Evolutionary conservation across 805 yeast genomes (phyloP).

Genomic region (Candida namnaoensis): DNA sequence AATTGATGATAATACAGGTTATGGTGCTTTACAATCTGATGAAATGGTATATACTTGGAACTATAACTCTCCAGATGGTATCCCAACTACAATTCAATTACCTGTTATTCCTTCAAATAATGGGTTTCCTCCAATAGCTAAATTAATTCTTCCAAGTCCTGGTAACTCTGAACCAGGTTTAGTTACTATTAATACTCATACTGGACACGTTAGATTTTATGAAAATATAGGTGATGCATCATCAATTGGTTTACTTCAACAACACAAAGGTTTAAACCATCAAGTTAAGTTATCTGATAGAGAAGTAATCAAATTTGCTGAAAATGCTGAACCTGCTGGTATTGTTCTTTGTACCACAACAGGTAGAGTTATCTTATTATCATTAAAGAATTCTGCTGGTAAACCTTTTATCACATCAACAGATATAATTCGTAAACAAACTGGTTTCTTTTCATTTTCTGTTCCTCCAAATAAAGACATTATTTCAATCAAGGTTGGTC

Average conservation of each 20-base stretch:
- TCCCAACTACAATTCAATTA: constrained; percentile 50
- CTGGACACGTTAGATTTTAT: constrained; percentile 59
- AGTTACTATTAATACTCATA: constrained; percentile 47
- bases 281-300: constrained; percentile 33
- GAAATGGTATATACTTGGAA: constrained; percentile 59
- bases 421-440: constrained; percentile 19
- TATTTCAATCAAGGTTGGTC: constrained; percentile 49
- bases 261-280: constrained; percentile 24
- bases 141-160: constrained; percentile 48
- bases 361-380: constrained; percentile 54
- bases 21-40: constrained; percentile 21
- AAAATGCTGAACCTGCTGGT: constrained; percentile 68
- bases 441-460: constrained; percentile 23
- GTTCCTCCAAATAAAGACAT: constrained; percentile 30
- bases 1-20: constrained; percentile 19
- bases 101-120: constrained; percentile 19
- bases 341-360: constrained; percentile 60
- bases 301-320: constrained; percentile 50
- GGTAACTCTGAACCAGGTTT: constrained; percentile 58
- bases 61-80: constrained; percentile 50
- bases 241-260: constrained; percentile 47
- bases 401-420: constrained; percentile 33
- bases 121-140: constrained; percentile 40
- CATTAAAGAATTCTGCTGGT: constrained; percentile 62
- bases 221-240: constrained; percentile 70